phyloP scores from a whole-genome alignment of 2,329 filamentous ascomycete genomes.

The Penicillium expansum region DNA sequence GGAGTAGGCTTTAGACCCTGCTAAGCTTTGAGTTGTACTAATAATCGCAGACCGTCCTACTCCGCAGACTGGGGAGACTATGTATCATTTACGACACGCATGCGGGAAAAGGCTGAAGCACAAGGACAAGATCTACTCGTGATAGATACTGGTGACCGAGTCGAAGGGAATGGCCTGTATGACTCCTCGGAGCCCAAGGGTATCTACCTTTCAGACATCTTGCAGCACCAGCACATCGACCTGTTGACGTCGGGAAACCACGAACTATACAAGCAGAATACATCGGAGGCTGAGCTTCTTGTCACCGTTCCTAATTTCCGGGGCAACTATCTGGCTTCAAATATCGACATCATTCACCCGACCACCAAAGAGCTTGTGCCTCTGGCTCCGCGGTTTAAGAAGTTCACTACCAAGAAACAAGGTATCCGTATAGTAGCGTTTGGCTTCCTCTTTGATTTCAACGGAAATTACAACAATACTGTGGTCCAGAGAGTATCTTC shows the following conservation, averaged over 20 bases:
- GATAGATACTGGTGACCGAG: slow-evolving; percentile 89
- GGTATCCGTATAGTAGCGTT: slow-evolving; percentile 81
- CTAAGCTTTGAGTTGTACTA: slow-evolving; percentile 15
- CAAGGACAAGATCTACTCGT: slow-evolving; percentile 81
- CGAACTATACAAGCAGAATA: slow-evolving; percentile 81
- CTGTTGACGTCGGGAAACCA: slow-evolving; percentile 88
- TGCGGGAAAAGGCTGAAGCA: slow-evolving; percentile 74
- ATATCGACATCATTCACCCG: slow-evolving; percentile 81
- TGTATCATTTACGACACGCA: slow-evolving; percentile 82
- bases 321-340: slow-evolving; percentile 81
- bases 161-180: slow-evolving; percentile 93
- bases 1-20: slow-evolving; percentile 59
- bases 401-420: slow-evolving; percentile 88
- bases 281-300: slow-evolving; percentile 73
- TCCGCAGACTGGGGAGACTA: slow-evolving; percentile 98
- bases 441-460: slow-evolving; percentile 94
- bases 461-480: slow-evolving; percentile 85
- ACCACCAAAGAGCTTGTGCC: slow-evolving; percentile 68
- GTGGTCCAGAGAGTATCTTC: slow-evolving; percentile 76
- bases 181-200: slow-evolving; percentile 87
- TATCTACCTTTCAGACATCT: slow-evolving; percentile 81
- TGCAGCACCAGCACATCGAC: slow-evolving; percentile 78
- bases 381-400: slow-evolving; percentile 77
- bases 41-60: slow-evolving; percentile 68
- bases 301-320: slow-evolving; percentile 80